Base-by-base conservation (phyloP, 805 yeast species). In the Metschnikowia vanudenii region DNA sequence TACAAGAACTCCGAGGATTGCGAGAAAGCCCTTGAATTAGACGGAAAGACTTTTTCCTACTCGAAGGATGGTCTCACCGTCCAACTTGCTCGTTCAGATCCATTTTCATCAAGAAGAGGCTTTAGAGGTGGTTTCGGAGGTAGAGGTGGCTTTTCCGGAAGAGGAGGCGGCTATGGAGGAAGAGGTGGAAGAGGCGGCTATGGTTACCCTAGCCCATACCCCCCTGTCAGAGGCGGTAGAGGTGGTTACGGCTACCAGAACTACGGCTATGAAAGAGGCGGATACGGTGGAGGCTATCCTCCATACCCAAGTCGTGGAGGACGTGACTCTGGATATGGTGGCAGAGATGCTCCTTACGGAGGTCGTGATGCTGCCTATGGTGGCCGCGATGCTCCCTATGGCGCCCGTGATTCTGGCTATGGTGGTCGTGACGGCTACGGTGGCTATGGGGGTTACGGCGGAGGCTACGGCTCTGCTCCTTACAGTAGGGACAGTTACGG, bases 1-100 rank as follows among this genome's bases (percentile, higher is more conserved):
- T 82, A 73, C 60, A 71, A 74, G 52, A 73, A 67, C 41, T 56
- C 65, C 13, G 78, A 75, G 51, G 81, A 77, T 57, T 80, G 83
- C 52, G 80, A 79, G 52, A 69, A 69, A 31, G 84, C 85, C 9
- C 56, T 82, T 14, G 73, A 68, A 34, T 59, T 77, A 40, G 68
- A 74, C 51, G 75, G 74, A n/a, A 69, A 74, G 51, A 68, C 71
- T 14, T 60, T 76, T 31, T 71, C 76, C 1, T 64, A 69, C 36
- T 66, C 79, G 47, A 63, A 63, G 18, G 71, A 64, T 20, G 76
- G 75, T 3, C 64, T 81, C 49, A 70, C 65, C 19, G 81, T 80
- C 24, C 80, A 80, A 62, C 65, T 76, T 64, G 85, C 85, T 8
- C 74, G 75, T 55, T 76, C 80, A 13, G 78, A 78, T 50, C 83